Conservation (phyloP, 106 monocot species). For the Iris macrosiphon region DNA sequence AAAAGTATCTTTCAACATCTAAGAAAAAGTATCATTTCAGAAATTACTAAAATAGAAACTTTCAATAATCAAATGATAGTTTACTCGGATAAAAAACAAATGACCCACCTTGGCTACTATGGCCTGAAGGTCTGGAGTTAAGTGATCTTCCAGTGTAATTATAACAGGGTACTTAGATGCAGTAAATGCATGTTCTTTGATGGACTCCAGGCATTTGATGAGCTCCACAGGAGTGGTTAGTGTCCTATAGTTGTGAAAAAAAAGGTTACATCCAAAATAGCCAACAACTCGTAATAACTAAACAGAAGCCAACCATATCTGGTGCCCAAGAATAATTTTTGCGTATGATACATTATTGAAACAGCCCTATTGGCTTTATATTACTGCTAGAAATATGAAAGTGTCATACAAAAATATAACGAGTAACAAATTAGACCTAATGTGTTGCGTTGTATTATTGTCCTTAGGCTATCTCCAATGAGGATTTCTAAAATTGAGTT, state of each 20-base stretch:
- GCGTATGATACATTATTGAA: too few relatives aligned
- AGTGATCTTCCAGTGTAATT: conserved; percentile 70
- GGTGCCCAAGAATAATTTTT: not conserved
- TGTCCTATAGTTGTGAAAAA: conserved; percentile 14
- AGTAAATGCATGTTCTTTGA: conserved; percentile 58
- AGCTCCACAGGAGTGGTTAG: conserved; percentile 14
- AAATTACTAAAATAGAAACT: not conserved
- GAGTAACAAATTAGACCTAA: too few relatives aligned
- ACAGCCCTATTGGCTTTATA: too few relatives aligned
- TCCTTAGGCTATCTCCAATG: too few relatives aligned
- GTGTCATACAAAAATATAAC: too few relatives aligned
- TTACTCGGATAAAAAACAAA: not conserved
- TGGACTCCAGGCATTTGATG: conserved; percentile 12
- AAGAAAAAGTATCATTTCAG: not conserved
- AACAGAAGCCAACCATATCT: not conserved
- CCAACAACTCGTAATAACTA: not conserved
- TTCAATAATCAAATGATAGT: not conserved
- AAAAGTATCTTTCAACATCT: conserved; percentile 37
- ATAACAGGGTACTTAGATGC: conserved; percentile 13
- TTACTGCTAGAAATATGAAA: too few relatives aligned
- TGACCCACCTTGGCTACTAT: conserved; percentile 12
- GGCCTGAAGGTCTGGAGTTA: conserved; percentile 28
- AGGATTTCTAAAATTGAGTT: too few relatives aligned
- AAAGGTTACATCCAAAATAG: not conserved
- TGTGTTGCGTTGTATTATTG: too few relatives aligned